Evolutionary conservation across 2,329 filamentous ascomycete genomes (phyloP).

Genomic region (Verticillium nubilum): DNA sequence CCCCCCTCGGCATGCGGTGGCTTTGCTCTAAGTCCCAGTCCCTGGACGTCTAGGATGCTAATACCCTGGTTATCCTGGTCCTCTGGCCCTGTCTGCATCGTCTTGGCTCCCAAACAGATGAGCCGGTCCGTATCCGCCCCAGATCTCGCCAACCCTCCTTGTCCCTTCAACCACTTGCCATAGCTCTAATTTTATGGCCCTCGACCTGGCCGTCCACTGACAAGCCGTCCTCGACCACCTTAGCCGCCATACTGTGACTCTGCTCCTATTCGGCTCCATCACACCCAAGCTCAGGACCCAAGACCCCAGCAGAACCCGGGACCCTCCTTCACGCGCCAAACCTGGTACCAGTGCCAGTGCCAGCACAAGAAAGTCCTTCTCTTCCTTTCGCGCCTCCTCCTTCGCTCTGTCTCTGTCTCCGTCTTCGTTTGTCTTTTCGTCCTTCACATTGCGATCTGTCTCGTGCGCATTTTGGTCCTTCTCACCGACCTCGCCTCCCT

Average conservation of each 20-base stretch:
- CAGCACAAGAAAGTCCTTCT: slow-evolving; percentile 3
- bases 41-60: slow-evolving; percentile 6
- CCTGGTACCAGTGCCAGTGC: background rate
- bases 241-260: slow-evolving; percentile 40
- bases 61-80: slow-evolving; percentile 7
- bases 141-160: slow-evolving; percentile 8
- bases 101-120: slow-evolving; percentile 13
- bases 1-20: slow-evolving; percentile 12
- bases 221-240: slow-evolving; percentile 28
- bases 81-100: slow-evolving; percentile 9
- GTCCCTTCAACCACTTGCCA: slow-evolving; percentile 2
- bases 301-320: background rate
- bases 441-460: slow-evolving; percentile 1
- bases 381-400: slow-evolving; percentile 12
- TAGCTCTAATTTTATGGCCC: slow-evolving; percentile 38
- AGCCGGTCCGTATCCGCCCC: slow-evolving; percentile 14
- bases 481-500: background rate
- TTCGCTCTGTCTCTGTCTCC: slow-evolving; percentile 12
- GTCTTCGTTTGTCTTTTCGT: slow-evolving; percentile 9
- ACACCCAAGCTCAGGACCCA: slow-evolving; percentile 23
- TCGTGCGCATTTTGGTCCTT: background rate
- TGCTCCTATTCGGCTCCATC: slow-evolving; percentile 28
- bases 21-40: slow-evolving; percentile 11
- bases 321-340: background rate
- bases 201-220: slow-evolving; percentile 32